phyloP scores from a whole-genome alignment of 345 rosid species.

The Boechera divaricarpa region DNA sequence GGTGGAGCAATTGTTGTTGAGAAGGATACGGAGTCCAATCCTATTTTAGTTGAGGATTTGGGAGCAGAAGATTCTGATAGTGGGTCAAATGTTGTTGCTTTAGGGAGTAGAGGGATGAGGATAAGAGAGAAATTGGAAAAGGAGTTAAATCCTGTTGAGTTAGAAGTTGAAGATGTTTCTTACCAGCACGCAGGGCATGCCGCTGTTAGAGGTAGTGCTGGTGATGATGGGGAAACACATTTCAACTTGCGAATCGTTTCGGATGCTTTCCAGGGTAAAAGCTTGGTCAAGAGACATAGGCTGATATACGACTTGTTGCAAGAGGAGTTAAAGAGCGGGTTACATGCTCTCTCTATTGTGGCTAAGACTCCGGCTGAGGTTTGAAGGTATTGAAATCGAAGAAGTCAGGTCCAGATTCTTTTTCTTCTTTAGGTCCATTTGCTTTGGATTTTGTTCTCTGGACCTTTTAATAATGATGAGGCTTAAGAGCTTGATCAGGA shows the following conservation, averaged over 20 bases:
- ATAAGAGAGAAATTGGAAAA: constrained; percentile 72
- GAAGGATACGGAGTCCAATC: constrained; percentile 22
- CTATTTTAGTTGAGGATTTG: constrained; percentile 6
- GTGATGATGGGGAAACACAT: constrained; percentile 47
- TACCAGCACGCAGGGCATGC: constrained; percentile 76
- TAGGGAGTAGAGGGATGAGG: constrained; percentile 81
- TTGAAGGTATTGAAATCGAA: constrained; percentile 22
- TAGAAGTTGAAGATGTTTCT: constrained; percentile 76
- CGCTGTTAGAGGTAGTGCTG: constrained; percentile 38
- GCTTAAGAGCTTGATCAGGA: constrained; percentile 20
- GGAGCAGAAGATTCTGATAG: constrained; percentile 13
- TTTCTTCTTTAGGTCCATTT: constrained; percentile 25
- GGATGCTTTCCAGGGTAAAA: constrained; percentile 45
- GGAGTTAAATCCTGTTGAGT: constrained; percentile 68
- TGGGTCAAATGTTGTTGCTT: constrained; percentile 35
- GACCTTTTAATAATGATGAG: constrained; percentile 22
- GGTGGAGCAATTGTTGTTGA: constrained; percentile 32
- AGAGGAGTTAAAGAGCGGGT: constrained; percentile 46
- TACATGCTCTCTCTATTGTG: constrained; percentile 47
- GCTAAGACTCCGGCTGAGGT: constrained; percentile 47
- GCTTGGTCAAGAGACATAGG: constrained; percentile 49
- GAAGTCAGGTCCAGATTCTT: constrained; percentile 29
- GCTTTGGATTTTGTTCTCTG: constrained; percentile 21
- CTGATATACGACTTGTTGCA: constrained; percentile 38
- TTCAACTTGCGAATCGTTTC: constrained; percentile 45